A percentile compares a stretch with the other conserved stretches of the same genome.
phyloP scores from a whole-genome alignment of 352 stramenopile species.

The Pythium aquatile region DNA sequence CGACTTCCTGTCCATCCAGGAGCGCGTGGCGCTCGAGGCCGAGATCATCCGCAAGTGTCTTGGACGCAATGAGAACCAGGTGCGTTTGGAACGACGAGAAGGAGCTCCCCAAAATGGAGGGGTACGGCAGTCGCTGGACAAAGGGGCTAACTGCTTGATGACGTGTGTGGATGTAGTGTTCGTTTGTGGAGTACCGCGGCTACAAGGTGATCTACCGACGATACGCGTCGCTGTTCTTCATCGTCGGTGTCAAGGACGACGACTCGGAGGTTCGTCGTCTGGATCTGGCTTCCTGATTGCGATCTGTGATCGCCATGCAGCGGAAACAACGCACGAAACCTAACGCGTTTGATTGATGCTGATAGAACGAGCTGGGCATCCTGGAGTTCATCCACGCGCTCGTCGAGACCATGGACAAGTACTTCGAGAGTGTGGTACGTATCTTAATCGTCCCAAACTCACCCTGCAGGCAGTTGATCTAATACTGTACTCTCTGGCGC shows the following conservation, averaged over 20 bases:
- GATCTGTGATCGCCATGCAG: no score
- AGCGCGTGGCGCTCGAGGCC: constrained; percentile 97
- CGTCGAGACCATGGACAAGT: constrained; percentile 99
- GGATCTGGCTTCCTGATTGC: neutral
- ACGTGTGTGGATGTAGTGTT: constrained; percentile 83
- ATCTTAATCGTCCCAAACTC: neutral
- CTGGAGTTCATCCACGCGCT: constrained; percentile 99
- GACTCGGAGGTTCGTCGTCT: constrained; percentile 74
- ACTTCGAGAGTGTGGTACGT: constrained; percentile 97
- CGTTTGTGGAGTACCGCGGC: constrained; percentile 99
- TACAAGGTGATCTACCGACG: constrained; percentile 99
- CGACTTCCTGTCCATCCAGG: constrained; percentile 98
- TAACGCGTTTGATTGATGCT: neutral
- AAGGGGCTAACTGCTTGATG: no score
- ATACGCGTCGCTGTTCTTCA: constrained; percentile 99
- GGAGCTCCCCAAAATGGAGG: neutral
- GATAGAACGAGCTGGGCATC: constrained; percentile 98
- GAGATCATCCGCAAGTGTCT: constrained; percentile 99
- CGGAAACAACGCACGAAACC: neutral
- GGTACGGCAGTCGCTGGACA: neutral
- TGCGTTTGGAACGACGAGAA: constrained; percentile 16
- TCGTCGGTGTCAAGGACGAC: constrained; percentile 97
- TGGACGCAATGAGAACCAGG: constrained; percentile 95
- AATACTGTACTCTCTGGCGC: no score
- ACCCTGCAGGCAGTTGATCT: neutral